Evolutionary conservation across 2,329 filamentous ascomycete genomes (phyloP).

Genomic region (Epichloe glyceriae): DNA sequence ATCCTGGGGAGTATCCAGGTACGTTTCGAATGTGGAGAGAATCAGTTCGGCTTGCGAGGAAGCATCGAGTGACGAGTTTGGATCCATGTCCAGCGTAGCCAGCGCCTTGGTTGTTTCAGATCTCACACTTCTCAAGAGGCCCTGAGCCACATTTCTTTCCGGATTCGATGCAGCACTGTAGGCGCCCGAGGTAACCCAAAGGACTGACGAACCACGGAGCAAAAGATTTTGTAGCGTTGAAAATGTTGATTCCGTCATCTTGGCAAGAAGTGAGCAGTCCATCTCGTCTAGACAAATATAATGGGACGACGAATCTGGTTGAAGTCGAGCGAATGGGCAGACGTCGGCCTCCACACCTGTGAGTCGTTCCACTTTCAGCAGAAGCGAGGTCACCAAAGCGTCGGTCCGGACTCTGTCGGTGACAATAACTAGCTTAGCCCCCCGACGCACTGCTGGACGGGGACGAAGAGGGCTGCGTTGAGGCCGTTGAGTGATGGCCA

Average conservation of each 20-base stretch:
- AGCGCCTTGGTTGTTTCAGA: constrained; percentile 33
- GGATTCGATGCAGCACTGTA: constrained; percentile 23
- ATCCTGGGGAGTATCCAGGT: constrained; percentile 2
- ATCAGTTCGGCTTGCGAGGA: constrained; percentile 19
- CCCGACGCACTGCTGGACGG: too few species aligned
- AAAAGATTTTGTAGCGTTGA: constrained; percentile 22
- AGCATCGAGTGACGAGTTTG: constrained; percentile 8
- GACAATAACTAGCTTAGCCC: constrained; percentile 11
- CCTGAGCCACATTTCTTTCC: constrained; percentile 30
- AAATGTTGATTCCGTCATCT: constrained; percentile 26
- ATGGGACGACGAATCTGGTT: constrained; percentile 7
- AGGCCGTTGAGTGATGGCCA: not conserved
- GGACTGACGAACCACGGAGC: constrained; percentile 20
- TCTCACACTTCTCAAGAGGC: constrained; percentile 31
- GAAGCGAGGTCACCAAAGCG: constrained; percentile 11
- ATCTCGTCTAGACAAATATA: constrained; percentile 33
- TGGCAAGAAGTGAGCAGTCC: constrained; percentile 28
- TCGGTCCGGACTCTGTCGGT: constrained; percentile 11
- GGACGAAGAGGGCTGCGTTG: not conserved
- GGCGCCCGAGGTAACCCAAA: constrained; percentile 29
- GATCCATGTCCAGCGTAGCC: constrained; percentile 32
- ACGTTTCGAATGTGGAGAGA: constrained; percentile 11
- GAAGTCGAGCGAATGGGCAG: constrained; percentile 9
- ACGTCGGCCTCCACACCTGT: constrained; percentile 11
- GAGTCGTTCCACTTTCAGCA: not conserved